phyloP scores from a whole-genome alignment of 208 protist species.

The Wallacemonas sp. region DNA sequence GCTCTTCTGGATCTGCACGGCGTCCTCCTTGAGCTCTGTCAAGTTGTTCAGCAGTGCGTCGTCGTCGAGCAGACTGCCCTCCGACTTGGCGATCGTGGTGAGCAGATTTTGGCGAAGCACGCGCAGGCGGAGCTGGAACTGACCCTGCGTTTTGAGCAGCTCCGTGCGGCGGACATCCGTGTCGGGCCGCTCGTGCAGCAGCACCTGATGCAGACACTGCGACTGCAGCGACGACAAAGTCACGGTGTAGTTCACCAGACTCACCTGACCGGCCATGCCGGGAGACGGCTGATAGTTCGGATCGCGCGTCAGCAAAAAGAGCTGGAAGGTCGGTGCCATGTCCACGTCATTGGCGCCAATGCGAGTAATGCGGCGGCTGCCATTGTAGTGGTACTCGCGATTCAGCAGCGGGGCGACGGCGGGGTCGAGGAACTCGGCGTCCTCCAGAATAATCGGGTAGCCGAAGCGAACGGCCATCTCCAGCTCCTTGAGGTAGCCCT shows the following conservation, averaged over 20 bases:
- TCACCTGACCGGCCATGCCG: constrained; percentile 96
- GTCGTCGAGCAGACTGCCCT: constrained; percentile 98
- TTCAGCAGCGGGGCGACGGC: constrained; percentile 98
- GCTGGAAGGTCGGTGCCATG: constrained; percentile 95
- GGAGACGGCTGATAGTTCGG: constrained; percentile 94
- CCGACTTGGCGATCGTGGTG: constrained; percentile 89
- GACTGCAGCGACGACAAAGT: constrained; percentile 95
- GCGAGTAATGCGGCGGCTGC: constrained; percentile 94
- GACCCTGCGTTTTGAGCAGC: constrained; percentile 94
- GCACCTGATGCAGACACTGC: constrained; percentile 94
- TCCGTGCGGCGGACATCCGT: constrained; percentile 93
- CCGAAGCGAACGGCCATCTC: constrained; percentile 98
- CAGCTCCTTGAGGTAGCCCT: constrained; percentile 98
- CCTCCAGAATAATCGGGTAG: constrained; percentile 98
- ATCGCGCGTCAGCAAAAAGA: constrained; percentile 98
- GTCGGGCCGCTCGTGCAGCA: constrained; percentile 96
- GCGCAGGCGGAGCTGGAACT: constrained; percentile 94
- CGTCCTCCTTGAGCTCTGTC: constrained; percentile 94
- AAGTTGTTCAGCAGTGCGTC: constrained; percentile 95
- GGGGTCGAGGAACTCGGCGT: constrained; percentile 99
- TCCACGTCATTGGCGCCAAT: constrained; percentile 98
- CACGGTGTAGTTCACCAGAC: constrained; percentile 99
- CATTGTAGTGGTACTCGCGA: constrained; percentile 94
- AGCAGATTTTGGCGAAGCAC: constrained; percentile 97
- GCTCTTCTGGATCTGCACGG: constrained; percentile 85